Evolutionary conservation across 177 flowering plant genomes (phyloP).

Genomic region (Vitis hybrid): DNA sequence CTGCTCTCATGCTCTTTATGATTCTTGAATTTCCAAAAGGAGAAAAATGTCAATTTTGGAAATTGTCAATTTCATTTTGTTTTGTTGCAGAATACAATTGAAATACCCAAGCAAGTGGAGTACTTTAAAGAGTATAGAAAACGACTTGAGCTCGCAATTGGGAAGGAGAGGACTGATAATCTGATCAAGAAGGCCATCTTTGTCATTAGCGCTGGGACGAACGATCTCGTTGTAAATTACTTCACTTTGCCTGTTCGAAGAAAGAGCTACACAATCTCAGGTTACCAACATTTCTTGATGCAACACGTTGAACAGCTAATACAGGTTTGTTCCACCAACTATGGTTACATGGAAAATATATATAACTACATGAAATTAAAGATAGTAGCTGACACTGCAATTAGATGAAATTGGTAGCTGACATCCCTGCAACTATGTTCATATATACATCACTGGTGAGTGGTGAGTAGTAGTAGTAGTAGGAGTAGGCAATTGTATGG

Average conservation of each 20-base stretch:
- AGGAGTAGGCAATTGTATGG: no score
- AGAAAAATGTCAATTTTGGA: no score
- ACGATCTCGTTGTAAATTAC: conserved; percentile 62
- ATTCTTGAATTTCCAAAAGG: no score
- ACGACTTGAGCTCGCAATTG: conserved; percentile 28
- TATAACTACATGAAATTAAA: no score
- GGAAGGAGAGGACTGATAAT: conserved; percentile 26
- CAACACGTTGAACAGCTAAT: conserved; percentile 26
- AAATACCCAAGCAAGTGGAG: conserved; percentile 31
- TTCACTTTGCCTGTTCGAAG: conserved; percentile 41
- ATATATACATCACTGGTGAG: no score
- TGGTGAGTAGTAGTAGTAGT: no score
- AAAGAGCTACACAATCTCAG: conserved; percentile 24
- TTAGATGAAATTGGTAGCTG: no score
- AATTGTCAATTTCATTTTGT: background rate
- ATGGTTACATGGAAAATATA: no score
- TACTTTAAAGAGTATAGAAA: conserved; percentile 40
- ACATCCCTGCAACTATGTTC: no score
- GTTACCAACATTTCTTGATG: conserved; percentile 43
- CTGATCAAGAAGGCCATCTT: conserved; percentile 31
- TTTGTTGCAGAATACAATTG: conserved; percentile 28
- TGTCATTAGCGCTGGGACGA: conserved; percentile 51
- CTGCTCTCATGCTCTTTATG: no score
- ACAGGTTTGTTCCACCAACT: conserved; percentile 33
- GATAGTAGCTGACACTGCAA: no score